phyloP scores from a whole-genome alignment of 163 green algal genomes.

The Chloroidium sp. region DNA sequence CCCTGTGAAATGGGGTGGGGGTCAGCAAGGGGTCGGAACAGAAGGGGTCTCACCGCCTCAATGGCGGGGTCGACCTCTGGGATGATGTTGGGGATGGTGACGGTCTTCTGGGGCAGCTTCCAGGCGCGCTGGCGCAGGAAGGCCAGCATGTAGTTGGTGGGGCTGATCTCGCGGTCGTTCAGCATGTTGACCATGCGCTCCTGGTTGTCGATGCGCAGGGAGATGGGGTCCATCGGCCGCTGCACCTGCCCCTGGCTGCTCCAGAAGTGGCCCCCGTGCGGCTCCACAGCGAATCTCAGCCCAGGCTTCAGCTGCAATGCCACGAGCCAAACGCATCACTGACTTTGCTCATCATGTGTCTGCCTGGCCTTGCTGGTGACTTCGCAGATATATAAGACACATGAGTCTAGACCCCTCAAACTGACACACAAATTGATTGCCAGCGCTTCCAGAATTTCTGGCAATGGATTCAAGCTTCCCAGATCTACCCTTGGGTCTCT shows the following conservation, averaged over 20 bases:
- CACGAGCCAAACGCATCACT: background rate
- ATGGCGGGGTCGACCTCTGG: conserved; percentile 8
- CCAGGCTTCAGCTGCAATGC: conserved; percentile 7
- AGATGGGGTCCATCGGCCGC: conserved; percentile 12
- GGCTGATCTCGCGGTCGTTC: conserved; percentile 9
- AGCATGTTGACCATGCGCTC: conserved; percentile 14
- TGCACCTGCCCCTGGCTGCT: conserved; percentile 8
- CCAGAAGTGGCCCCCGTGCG: conserved; percentile 22
- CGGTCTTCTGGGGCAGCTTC: conserved; percentile 4
- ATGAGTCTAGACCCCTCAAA: no score
- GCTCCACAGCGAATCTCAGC: conserved; percentile 13
- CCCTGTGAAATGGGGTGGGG: background rate
- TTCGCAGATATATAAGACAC: no score
- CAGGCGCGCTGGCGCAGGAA: conserved; percentile 18
- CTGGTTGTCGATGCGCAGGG: conserved; percentile 17
- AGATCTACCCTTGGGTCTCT: no score
- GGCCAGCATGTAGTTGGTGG: conserved; percentile 16
- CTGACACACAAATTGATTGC: background rate
- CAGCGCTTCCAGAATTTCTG: no score
- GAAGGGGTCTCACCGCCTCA: background rate
- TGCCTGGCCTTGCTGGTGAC: background rate
- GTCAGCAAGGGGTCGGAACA: background rate
- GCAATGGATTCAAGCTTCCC: no score
- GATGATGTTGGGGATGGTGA: conserved; percentile 13
- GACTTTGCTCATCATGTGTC: background rate